Evolutionary conservation across 2,329 filamentous ascomycete genomes (phyloP).

Genomic region (Diaporthe ampelina): DNA sequence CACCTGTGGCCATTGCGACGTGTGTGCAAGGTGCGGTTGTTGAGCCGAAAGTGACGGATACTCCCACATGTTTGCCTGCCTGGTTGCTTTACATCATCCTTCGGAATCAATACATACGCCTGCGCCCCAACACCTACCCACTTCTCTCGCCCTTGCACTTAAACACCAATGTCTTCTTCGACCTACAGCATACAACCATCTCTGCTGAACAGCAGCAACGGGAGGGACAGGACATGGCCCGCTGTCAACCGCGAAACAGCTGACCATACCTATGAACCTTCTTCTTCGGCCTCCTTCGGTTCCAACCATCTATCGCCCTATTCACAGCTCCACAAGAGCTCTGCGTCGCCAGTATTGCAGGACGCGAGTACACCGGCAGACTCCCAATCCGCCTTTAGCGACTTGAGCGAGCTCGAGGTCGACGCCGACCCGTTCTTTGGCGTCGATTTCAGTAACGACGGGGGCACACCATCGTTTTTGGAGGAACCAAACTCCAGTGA

Average conservation of each 20-base stretch:
- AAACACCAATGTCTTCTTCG: slow-evolving; percentile 42
- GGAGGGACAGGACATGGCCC: slow-evolving; percentile 38
- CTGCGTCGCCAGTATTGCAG: slow-evolving; percentile 55
- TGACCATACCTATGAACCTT: slow-evolving; percentile 44
- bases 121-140: slow-evolving; percentile 37
- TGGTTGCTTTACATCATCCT: slow-evolving; percentile 37
- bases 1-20: slow-evolving; percentile 29
- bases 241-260: slow-evolving; percentile 6
- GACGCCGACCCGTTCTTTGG: slow-evolving; percentile 66
- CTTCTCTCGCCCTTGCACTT: slow-evolving; percentile 43
- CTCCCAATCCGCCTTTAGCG: slow-evolving; percentile 62
- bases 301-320: slow-evolving; percentile 59
- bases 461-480: slow-evolving; percentile 61
- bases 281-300: slow-evolving; percentile 51
- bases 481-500: slow-evolving; percentile 49
- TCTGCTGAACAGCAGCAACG: slow-evolving; percentile 40
- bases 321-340: slow-evolving; percentile 56
- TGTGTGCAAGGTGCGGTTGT: slow-evolving; percentile 26
- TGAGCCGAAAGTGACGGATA: slow-evolving; percentile 32
- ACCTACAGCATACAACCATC: slow-evolving; percentile 39
- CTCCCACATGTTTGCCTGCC: slow-evolving; percentile 36
- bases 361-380: slow-evolving; percentile 63
- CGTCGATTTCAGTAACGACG: slow-evolving; percentile 61
- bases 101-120: slow-evolving; percentile 36
- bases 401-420: slow-evolving; percentile 58